Conservation (phyloP, 108 stramenopile genomes). For the Thalassiosira profunda region DNA sequence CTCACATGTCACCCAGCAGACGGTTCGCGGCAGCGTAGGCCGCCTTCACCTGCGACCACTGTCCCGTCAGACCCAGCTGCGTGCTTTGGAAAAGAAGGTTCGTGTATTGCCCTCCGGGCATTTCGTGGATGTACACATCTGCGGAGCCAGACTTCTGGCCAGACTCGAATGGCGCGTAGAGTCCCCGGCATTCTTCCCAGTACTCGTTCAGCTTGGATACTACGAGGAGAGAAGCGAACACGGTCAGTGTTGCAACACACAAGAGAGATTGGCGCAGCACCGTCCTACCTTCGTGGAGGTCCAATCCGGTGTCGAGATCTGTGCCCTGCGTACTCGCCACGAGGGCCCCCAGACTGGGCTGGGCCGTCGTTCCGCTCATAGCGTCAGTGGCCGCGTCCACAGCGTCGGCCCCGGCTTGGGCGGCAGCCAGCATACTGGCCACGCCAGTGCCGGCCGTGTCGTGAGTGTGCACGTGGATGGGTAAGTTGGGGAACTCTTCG, state of each 20-base stretch:
- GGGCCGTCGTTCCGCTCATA: constrained; percentile 95
- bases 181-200: constrained; percentile 93
- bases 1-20: constrained; percentile 97
- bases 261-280: too few species aligned
- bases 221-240: constrained; percentile 56
- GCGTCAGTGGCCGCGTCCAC: constrained; percentile 96
- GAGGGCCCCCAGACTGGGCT: constrained; percentile 95
- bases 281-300: too few species aligned
- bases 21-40: constrained; percentile 95
- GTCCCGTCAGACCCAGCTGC: constrained; percentile 92
- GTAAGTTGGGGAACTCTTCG: constrained; percentile 88
- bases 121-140: constrained; percentile 97
- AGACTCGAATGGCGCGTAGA: constrained; percentile 97
- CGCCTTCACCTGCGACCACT: constrained; percentile 92
- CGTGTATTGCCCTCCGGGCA: constrained; percentile 98
- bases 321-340: constrained; percentile 87
- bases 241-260: too few species aligned
- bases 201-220: constrained; percentile 88
- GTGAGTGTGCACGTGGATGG: constrained; percentile 96
- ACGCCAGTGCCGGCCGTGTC: constrained; percentile 97
- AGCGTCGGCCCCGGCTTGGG: constrained; percentile 95
- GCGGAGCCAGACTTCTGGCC: constrained; percentile 95
- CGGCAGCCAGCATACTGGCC: constrained; percentile 94
- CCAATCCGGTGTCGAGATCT: constrained; percentile 90
- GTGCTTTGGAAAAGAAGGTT: constrained; percentile 96